phyloP scores from a whole-genome alignment of 371 early-diverging fungal species.

The Mortierella sp. region DNA sequence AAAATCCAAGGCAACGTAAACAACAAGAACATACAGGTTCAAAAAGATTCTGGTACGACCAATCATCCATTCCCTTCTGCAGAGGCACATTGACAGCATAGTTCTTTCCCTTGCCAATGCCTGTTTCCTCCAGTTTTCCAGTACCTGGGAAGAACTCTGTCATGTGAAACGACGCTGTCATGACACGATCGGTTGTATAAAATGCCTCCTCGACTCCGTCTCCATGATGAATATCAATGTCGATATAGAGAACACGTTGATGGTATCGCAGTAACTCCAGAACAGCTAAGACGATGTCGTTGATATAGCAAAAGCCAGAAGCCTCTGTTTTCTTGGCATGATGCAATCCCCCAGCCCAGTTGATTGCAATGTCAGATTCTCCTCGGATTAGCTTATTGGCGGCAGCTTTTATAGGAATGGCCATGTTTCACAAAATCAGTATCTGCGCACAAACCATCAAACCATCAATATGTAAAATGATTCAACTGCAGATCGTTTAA shows the following conservation, averaged over 20 bases:
- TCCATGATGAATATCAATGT: constrained; percentile 99
- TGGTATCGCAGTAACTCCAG: constrained; percentile 95
- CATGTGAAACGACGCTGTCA: constrained; percentile 98
- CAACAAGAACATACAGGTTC: constrained; percentile 69
- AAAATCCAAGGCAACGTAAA: too few relatives aligned
- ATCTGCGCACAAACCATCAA: background rate
- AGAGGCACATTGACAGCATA: constrained; percentile 98
- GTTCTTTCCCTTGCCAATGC: constrained; percentile 76
- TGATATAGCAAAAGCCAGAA: constrained; percentile 99
- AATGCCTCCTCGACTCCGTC: constrained; percentile 99
- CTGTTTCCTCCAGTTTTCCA: constrained; percentile 84
- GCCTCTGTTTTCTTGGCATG: constrained; percentile 98
- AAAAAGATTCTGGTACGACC: constrained; percentile 91
- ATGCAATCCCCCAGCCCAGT: constrained; percentile 99
- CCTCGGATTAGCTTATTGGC: constrained; percentile 92
- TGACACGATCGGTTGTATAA: constrained; percentile 98
- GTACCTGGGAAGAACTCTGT: constrained; percentile 97
- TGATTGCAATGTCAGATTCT: constrained; percentile 93
- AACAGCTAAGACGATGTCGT: constrained; percentile 98
- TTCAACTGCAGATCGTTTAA: background rate
- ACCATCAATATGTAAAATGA: background rate
- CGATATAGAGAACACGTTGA: constrained; percentile 98
- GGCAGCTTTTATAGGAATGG: constrained; percentile 67
- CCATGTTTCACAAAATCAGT: background rate
- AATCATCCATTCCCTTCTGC: constrained; percentile 98